Evolutionary conservation across 2,329 filamentous ascomycete genomes (phyloP).

Genomic region (Colletotrichum sp.): DNA sequence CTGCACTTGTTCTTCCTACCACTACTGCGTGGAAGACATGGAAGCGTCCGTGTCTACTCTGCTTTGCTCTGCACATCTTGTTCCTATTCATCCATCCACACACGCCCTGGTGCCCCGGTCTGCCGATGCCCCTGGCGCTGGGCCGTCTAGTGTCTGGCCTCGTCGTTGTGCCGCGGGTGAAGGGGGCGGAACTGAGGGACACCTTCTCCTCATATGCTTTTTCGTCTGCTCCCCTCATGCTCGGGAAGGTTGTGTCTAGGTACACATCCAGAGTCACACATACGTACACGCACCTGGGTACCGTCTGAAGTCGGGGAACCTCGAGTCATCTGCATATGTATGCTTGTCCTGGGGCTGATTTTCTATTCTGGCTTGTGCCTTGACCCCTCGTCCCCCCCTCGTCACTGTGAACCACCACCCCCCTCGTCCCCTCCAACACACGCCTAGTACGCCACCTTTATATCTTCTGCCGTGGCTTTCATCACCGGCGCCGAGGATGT

Average conservation of each 20-base stretch:
- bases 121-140: slow-evolving; percentile 12
- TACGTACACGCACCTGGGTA: background rate
- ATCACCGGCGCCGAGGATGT: slow-evolving; percentile 22
- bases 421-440: background rate
- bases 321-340: slow-evolving; percentile 20
- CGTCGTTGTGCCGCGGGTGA: slow-evolving; percentile 11
- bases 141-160: background rate
- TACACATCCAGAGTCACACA: background rate
- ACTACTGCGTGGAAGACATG: background rate
- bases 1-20: background rate
- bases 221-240: slow-evolving; percentile 9
- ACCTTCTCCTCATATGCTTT: slow-evolving; percentile 15
- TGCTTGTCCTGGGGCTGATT: background rate
- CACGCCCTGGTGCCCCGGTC: background rate
- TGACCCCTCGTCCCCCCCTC: background rate
- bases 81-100: background rate
- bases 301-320: background rate
- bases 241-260: background rate
- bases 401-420: background rate
- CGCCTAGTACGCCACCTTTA: slow-evolving; percentile 11
- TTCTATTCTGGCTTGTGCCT: slow-evolving; percentile 17
- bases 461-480: slow-evolving; percentile 21
- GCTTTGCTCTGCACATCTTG: background rate
- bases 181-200: background rate
- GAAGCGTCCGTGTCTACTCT: background rate